Conservation (phyloP, 495 filamentous ascomycete species). For the Cladorrhinum samala region DNA sequence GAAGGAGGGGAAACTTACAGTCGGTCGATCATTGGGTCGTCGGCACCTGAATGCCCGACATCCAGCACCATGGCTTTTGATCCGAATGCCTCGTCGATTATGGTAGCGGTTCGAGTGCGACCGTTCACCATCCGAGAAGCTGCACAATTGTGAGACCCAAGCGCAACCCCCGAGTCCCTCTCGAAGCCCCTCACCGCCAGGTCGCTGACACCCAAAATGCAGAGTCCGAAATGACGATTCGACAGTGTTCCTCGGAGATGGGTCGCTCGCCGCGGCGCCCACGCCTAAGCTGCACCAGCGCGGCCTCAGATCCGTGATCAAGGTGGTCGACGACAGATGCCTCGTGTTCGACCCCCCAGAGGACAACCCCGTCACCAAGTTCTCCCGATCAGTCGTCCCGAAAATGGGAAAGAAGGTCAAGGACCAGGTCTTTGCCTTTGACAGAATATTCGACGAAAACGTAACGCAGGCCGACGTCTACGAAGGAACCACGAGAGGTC, state of each 20-base stretch:
- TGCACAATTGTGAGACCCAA: slow-evolving; percentile 51
- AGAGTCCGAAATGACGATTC: slow-evolving; percentile 77
- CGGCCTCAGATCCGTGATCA: slow-evolving; percentile 85
- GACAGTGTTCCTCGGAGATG: slow-evolving; percentile 89
- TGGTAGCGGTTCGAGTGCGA: slow-evolving; percentile 80
- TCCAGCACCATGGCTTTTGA: slow-evolving; percentile 23
- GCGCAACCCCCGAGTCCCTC: neutral
- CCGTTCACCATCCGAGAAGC: slow-evolving; percentile 82
- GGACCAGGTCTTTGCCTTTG: slow-evolving; percentile 96
- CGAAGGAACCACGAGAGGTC: slow-evolving; percentile 79
- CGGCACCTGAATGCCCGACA: slow-evolving; percentile 2
- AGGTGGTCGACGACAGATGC: slow-evolving; percentile 93
- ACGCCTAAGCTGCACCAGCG: slow-evolving; percentile 79
- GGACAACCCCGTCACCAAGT: slow-evolving; percentile 89
- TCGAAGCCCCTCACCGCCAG: neutral
- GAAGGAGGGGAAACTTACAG: too few relatives aligned
- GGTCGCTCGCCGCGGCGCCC: slow-evolving; percentile 78
- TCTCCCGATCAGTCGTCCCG: slow-evolving; percentile 75
- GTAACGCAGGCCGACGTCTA: slow-evolving; percentile 91
- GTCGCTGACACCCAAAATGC: slow-evolving; percentile 12
- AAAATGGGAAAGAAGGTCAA: slow-evolving; percentile 83
- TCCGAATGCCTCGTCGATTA: slow-evolving; percentile 48
- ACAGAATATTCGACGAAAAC: slow-evolving; percentile 95
- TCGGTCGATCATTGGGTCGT: too few relatives aligned
- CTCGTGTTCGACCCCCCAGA: slow-evolving; percentile 98